Conservation (phyloP, 176 grass and related monocot species). For the Stipa capillata region DNA sequence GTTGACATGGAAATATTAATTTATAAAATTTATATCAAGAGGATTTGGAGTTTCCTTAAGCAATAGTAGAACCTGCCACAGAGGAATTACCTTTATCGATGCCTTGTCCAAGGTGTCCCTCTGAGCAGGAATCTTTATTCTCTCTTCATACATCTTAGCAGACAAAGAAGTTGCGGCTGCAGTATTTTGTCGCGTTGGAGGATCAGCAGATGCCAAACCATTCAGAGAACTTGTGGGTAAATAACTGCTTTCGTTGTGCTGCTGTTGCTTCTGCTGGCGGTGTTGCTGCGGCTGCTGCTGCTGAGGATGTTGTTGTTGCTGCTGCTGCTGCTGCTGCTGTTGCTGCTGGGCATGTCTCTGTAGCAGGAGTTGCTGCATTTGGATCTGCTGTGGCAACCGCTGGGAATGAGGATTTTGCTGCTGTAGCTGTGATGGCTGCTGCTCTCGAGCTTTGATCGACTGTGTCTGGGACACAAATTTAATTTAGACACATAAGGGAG, state of each 20-base stretch:
- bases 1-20: background rate
- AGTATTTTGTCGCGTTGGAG: slow-evolving; percentile 31
- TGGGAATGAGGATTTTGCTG: slow-evolving; percentile 29
- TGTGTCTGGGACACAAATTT: slow-evolving; percentile 26
- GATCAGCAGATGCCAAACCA: slow-evolving; percentile 27
- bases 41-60: background rate
- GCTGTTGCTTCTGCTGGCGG: slow-evolving; percentile 38
- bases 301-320: slow-evolving; percentile 17
- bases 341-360: no score
- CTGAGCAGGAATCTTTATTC: slow-evolving; percentile 43
- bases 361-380: slow-evolving; percentile 41
- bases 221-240: slow-evolving; percentile 35
- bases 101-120: slow-evolving; percentile 40
- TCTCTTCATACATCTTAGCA: slow-evolving; percentile 49
- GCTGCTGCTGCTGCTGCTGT: slow-evolving; percentile 25
- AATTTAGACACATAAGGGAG: background rate
- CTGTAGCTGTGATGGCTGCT: slow-evolving; percentile 23
- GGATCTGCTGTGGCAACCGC: slow-evolving; percentile 35
- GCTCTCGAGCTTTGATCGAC: slow-evolving; percentile 54
- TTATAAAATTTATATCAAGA: background rate
- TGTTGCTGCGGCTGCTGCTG: slow-evolving; percentile 22
- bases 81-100: slow-evolving; percentile 34
- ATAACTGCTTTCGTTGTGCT: slow-evolving; percentile 26
- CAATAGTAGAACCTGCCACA: background rate
- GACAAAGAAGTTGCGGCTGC: slow-evolving; percentile 37